Evolutionary conservation across 805 yeast genomes (phyloP).

Genomic region (Metschnikowia cubensis): DNA sequence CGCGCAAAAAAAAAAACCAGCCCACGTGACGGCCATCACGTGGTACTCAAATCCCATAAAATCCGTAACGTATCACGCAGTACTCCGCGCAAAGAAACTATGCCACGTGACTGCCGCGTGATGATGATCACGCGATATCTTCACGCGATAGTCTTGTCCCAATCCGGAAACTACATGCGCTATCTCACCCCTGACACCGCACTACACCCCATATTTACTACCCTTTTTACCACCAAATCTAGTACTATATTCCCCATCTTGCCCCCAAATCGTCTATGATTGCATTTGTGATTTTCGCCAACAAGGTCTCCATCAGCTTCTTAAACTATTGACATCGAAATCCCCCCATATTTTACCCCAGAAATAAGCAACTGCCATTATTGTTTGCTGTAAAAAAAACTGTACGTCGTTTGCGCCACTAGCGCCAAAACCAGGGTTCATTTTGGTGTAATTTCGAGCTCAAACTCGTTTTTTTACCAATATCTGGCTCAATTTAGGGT

Average conservation of each 20-base stretch:
- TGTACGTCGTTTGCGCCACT: background rate
- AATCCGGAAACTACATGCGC: background rate
- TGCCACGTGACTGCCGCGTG: background rate
- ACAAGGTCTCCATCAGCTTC: constrained; percentile 20
- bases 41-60: too few relatives aligned
- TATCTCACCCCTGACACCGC: background rate
- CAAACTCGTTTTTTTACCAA: too few relatives aligned
- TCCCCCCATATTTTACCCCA: background rate
- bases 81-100: too few relatives aligned
- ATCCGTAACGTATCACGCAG: too few relatives aligned
- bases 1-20: too few relatives aligned
- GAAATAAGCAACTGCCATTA: background rate
- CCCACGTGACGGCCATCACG: too few relatives aligned
- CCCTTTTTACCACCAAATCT: background rate
- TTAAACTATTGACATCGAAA: constrained; percentile 18
- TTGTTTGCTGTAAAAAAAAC: too few relatives aligned
- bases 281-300: constrained; percentile 14
- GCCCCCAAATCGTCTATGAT: constrained; percentile 14
- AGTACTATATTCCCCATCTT: background rate
- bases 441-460: too few relatives aligned
- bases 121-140: too few relatives aligned
- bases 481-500: too few relatives aligned
- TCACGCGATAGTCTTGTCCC: background rate
- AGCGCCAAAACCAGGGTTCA: background rate
- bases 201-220: background rate